Conservation (phyloP, 176 grass and related monocot genomes). For the Thalia dealbata region DNA sequence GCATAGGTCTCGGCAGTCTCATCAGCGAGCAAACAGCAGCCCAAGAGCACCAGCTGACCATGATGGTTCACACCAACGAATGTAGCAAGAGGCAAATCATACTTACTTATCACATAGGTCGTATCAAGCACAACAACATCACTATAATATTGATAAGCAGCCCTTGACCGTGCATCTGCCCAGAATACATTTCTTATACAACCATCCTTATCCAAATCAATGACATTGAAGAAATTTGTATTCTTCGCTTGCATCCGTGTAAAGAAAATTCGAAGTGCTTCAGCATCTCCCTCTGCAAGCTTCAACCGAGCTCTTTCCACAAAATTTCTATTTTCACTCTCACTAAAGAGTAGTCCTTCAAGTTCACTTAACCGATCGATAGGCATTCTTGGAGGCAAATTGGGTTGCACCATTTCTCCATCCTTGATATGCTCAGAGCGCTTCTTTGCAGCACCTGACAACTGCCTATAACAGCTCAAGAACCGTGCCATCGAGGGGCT, state of each 20-base stretch:
- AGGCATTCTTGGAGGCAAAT: slow-evolving; percentile 61
- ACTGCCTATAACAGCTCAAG: slow-evolving; percentile 71
- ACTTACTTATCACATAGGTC: slow-evolving; percentile 53
- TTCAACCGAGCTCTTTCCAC: slow-evolving; percentile 64
- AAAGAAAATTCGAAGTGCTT: slow-evolving; percentile 77
- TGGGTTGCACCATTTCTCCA: slow-evolving; percentile 42
- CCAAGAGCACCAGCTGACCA: slow-evolving; percentile 66
- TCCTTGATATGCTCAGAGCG: slow-evolving; percentile 33
- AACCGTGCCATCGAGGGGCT: slow-evolving; percentile 92
- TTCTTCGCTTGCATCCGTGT: slow-evolving; percentile 95
- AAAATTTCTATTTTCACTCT: slow-evolving; percentile 53
- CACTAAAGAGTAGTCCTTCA: slow-evolving; percentile 76
- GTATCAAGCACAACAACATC: slow-evolving; percentile 74
- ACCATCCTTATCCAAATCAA: slow-evolving; percentile 84
- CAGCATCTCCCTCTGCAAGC: slow-evolving; percentile 69
- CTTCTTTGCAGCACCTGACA: slow-evolving; percentile 61
- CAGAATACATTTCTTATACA: slow-evolving; percentile 65
- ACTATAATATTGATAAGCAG: slow-evolving; percentile 75
- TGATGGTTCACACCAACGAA: slow-evolving; percentile 92
- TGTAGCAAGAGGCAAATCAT: slow-evolving; percentile 78
- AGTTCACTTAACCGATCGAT: slow-evolving; percentile 57
- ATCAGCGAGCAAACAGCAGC: slow-evolving; percentile 69
- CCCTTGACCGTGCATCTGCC: slow-evolving; percentile 82
- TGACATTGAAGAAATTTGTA: slow-evolving; percentile 72
- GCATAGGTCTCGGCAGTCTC: slow-evolving; percentile 34